Conservation (phyloP, 257 asterid species). For the Primulina eburnea region DNA sequence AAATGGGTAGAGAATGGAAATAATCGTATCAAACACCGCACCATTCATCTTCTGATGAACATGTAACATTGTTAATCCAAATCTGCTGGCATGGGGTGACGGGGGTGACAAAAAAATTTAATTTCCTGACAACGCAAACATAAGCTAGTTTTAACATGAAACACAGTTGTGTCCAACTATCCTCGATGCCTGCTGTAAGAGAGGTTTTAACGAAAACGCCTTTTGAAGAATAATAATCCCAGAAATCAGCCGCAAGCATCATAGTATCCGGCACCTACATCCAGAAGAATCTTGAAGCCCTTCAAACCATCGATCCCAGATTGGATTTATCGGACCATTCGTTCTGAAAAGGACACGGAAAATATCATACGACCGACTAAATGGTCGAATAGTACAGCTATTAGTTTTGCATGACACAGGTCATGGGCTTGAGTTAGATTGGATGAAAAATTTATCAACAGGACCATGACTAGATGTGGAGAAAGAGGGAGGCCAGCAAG, state of each 20-base stretch:
- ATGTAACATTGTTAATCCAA: neutral
- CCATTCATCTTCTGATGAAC: constrained; percentile 11
- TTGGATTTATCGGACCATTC: constrained; percentile 66
- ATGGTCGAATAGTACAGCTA: neutral
- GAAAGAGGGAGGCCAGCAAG: neutral
- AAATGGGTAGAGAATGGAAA: constrained; percentile 16
- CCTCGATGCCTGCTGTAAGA: constrained; percentile 20
- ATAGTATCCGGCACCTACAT: constrained; percentile 90
- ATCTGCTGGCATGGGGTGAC: neutral
- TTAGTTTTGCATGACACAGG: neutral
- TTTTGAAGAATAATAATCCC: constrained; percentile 6
- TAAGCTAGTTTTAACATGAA: constrained; percentile 8
- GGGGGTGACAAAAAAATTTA: neutral
- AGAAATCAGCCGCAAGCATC: constrained; percentile 26
- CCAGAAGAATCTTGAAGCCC: constrained; percentile 75
- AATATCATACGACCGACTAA: neutral
- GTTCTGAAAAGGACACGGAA: constrained; percentile 48
- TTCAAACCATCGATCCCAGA: constrained; percentile 98
- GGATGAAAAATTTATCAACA: neutral
- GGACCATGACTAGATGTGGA: neutral
- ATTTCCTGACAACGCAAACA: neutral
- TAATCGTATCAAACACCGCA: constrained; percentile 15
- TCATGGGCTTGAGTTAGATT: neutral
- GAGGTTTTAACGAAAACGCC: constrained; percentile 14
- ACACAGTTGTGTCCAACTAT: constrained; percentile 8